Conservation (phyloP, 306 rosid genomes). For the Medicago arabica region DNA sequence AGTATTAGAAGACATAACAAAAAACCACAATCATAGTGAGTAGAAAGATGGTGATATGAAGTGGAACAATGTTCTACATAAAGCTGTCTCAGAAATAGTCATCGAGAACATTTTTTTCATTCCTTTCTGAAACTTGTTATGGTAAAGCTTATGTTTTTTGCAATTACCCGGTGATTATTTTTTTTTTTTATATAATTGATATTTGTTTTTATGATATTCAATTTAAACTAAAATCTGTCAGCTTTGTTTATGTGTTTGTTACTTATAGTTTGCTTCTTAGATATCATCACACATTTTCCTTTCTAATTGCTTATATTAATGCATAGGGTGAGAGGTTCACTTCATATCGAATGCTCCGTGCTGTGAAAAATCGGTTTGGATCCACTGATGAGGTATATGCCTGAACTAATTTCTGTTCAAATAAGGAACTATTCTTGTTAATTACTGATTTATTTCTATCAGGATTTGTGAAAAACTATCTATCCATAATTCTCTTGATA, state of each 20-base stretch:
- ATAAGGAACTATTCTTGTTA: slow-evolving; percentile 13
- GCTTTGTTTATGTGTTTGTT: slow-evolving; percentile 22
- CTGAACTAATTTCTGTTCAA: slow-evolving; percentile 3
- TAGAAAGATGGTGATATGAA: slow-evolving; percentile 1
- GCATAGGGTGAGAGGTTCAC: slow-evolving; percentile 89
- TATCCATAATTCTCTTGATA: background rate
- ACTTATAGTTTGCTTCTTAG: slow-evolving; percentile 18
- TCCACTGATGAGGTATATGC: slow-evolving; percentile 84
- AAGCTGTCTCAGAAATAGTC: background rate
- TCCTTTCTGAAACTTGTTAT: slow-evolving; percentile 18
- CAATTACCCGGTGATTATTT: background rate
- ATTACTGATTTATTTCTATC: slow-evolving; percentile 24
- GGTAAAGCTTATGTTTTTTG: background rate
- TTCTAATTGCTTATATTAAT: slow-evolving; percentile 36
- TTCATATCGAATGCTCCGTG: slow-evolving; percentile 84
- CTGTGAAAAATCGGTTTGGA: slow-evolving; percentile 96
- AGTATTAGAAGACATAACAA: background rate
- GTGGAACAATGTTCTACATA: background rate
- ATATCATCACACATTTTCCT: slow-evolving; percentile 30
- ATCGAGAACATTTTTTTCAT: slow-evolving; percentile 11
- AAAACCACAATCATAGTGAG: background rate
- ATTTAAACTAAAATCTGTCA: slow-evolving; percentile 12
- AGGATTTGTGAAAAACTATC: slow-evolving; percentile 16
- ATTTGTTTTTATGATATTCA: slow-evolving; percentile 26
- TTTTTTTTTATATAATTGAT: background rate